A percentile compares a stretch with the other conserved stretches of the same genome.
Evolutionary conservation across 1,284 basidiomycete genomes (phyloP).

Genomic region (Moniliella sp.): DNA sequence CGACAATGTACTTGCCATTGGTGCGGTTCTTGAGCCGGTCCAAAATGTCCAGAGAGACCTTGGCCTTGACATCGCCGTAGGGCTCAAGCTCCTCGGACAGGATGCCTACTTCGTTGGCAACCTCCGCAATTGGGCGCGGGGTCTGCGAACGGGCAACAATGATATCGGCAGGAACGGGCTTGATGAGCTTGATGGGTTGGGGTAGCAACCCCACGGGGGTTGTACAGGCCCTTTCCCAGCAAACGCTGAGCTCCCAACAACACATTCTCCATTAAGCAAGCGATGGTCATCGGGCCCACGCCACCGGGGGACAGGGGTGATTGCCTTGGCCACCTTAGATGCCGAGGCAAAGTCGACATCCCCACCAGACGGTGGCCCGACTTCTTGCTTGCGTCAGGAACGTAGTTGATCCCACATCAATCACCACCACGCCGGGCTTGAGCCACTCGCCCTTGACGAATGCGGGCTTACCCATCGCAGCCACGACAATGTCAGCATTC

Average conservation of each 20-base stretch:
- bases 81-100: slow-evolving; percentile 68
- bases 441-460: slow-evolving; percentile 84
- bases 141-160: slow-evolving; percentile 86
- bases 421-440: slow-evolving; percentile 56
- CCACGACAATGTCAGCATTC: slow-evolving; percentile 75
- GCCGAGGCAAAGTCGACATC: slow-evolving; percentile 76
- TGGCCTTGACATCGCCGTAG: slow-evolving; percentile 91
- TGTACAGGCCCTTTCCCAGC: slow-evolving; percentile 56
- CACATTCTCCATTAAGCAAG: slow-evolving; percentile 92
- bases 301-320: slow-evolving; percentile 86
- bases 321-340: slow-evolving; percentile 54
- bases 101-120: slow-evolving; percentile 74
- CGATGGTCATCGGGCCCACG: slow-evolving; percentile 97
- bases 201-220: slow-evolving; percentile 47
- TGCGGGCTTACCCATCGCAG: slow-evolving; percentile 75
- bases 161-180: slow-evolving; percentile 62
- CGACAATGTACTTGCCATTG: slow-evolving; percentile 88
- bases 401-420: slow-evolving; percentile 79
- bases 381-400: slow-evolving; percentile 64
- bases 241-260: slow-evolving; percentile 52
- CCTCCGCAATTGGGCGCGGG: slow-evolving; percentile 63
- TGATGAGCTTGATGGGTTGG: slow-evolving; percentile 55
- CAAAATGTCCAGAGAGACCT: slow-evolving; percentile 79
- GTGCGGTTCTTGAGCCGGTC: slow-evolving; percentile 63
- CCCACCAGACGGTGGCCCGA: slow-evolving; percentile 86